These are phyloP conservation scores for Leccinum rimulosum DNA, from an alignment of 768 basidiomycete species.

Conservation along the genomic window DNA sequence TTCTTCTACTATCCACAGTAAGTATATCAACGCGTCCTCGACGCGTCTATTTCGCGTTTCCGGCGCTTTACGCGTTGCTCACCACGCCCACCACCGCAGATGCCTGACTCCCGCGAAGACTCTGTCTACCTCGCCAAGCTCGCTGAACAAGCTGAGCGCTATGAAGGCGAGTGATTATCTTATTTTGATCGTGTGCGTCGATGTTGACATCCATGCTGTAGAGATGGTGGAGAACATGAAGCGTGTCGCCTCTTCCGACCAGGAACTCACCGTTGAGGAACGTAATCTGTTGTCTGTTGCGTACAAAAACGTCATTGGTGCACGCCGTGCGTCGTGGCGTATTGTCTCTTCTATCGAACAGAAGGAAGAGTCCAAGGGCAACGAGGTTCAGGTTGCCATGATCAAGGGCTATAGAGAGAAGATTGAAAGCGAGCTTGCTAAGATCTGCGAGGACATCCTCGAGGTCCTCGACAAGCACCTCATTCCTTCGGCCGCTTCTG, in stretches of 20 bases:
- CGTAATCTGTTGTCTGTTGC: slow-evolving; percentile 97
- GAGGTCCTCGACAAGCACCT: slow-evolving; percentile 97
- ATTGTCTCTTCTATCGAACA: slow-evolving; percentile 98
- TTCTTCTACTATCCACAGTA: slow-evolving; percentile 39
- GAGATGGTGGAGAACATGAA: slow-evolving; percentile 99
- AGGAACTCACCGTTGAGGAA: slow-evolving; percentile 98
- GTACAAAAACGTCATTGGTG: slow-evolving; percentile 99
- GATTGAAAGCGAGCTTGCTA: slow-evolving; percentile 94
- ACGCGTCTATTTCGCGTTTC: slow-evolving; percentile 35
- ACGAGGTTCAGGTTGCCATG: slow-evolving; percentile 93
- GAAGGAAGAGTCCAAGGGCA: slow-evolving; percentile 99
- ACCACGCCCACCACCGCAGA: slow-evolving; percentile 39
- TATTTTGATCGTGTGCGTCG: slow-evolving; percentile 13
- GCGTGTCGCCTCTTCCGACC: slow-evolving; percentile 94
- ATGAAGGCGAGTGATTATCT: slow-evolving; percentile 67
- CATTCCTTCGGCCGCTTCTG: slow-evolving; percentile 92
- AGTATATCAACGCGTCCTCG: slow-evolving; percentile 36
- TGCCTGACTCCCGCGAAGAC: slow-evolving; percentile 86
- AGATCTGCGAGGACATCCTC: slow-evolving; percentile 98
- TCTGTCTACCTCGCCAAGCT: slow-evolving; percentile 99
- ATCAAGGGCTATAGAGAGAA: slow-evolving; percentile 98
- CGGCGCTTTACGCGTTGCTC: slow-evolving; percentile 16
- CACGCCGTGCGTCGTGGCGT: slow-evolving; percentile 96
- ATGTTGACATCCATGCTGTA: slow-evolving; percentile 28
- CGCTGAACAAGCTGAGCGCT: slow-evolving; percentile 99